Conservation (phyloP, 2,329 filamentous ascomycete genomes). For the Pezicula radicicola region DNA sequence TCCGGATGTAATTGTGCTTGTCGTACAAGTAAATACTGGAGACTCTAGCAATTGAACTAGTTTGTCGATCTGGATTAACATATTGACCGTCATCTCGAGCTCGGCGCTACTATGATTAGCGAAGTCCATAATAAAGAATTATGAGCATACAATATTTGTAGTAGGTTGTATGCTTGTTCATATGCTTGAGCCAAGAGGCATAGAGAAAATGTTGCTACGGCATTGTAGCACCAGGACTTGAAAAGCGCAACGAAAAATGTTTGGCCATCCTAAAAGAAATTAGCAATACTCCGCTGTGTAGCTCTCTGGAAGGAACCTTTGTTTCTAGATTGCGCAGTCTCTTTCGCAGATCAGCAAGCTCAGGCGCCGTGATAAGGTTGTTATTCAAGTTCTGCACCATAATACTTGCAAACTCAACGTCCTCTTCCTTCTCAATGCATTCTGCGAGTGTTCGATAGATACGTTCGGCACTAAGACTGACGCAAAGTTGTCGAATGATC, state of each 20-base stretch:
- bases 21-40: slow-evolving; percentile 91
- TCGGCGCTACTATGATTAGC: slow-evolving; percentile 64
- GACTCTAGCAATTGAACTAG: slow-evolving; percentile 95
- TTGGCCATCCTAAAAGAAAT: slow-evolving; percentile 71
- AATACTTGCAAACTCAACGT: slow-evolving; percentile 97
- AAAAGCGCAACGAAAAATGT: slow-evolving; percentile 93
- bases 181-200: slow-evolving; percentile 96
- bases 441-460: slow-evolving; percentile 96
- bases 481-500: slow-evolving; percentile 92
- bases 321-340: slow-evolving; percentile 86
- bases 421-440: slow-evolving; percentile 95
- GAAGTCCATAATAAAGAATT: not conserved
- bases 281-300: slow-evolving; percentile 2
- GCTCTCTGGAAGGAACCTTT: slow-evolving; percentile 48
- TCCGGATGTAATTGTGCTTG: not conserved
- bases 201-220: slow-evolving; percentile 93
- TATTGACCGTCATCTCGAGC: slow-evolving; percentile 97
- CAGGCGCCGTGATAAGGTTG: slow-evolving; percentile 95
- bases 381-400: slow-evolving; percentile 99
- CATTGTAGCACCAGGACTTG: slow-evolving; percentile 97
- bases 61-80: slow-evolving; percentile 98
- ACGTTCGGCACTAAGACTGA: slow-evolving; percentile 87
- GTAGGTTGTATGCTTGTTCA: slow-evolving; percentile 92
- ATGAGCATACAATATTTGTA: slow-evolving; percentile 78
- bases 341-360: slow-evolving; percentile 87